phyloP scores from a whole-genome alignment of 257 asterid species.

The Przewalskia tangutica region DNA sequence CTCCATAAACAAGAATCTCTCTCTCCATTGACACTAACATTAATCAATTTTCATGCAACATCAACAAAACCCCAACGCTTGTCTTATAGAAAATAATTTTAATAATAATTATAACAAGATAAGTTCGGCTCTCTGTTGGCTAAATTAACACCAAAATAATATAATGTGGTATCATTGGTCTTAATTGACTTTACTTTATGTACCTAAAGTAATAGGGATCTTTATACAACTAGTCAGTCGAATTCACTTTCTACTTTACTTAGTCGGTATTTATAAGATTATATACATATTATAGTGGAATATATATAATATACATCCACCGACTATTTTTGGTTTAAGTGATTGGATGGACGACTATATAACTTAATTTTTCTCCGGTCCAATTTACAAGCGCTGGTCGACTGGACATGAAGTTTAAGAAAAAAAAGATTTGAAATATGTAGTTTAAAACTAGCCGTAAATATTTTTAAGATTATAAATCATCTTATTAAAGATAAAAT shows the following conservation, averaged over 20 bases:
- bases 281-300: background rate
- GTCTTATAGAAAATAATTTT: constrained; percentile 20
- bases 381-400: background rate
- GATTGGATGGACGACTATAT: background rate
- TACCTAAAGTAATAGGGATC: background rate
- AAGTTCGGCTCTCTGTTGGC: constrained; percentile 4
- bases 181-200: constrained; percentile 6
- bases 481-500: background rate
- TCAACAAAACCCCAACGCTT: constrained; percentile 35
- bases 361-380: background rate
- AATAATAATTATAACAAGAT: constrained; percentile 21
- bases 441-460: background rate
- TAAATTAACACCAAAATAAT: background rate
- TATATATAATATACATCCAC: background rate
- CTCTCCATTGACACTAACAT: constrained; percentile 53
- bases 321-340: background rate
- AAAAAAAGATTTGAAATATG: background rate
- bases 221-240: background rate
- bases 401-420: background rate
- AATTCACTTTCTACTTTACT: background rate
- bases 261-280: background rate
- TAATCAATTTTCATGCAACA: constrained; percentile 32
- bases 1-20: constrained; percentile 44
- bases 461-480: background rate
- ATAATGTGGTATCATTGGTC: constrained; percentile 8